A percentile compares a stretch with the other conserved stretches of the same genome.
Evolutionary conservation across 176 grass and related monocot genomes (phyloP).

Genomic region (Aegilops bicornis): DNA sequence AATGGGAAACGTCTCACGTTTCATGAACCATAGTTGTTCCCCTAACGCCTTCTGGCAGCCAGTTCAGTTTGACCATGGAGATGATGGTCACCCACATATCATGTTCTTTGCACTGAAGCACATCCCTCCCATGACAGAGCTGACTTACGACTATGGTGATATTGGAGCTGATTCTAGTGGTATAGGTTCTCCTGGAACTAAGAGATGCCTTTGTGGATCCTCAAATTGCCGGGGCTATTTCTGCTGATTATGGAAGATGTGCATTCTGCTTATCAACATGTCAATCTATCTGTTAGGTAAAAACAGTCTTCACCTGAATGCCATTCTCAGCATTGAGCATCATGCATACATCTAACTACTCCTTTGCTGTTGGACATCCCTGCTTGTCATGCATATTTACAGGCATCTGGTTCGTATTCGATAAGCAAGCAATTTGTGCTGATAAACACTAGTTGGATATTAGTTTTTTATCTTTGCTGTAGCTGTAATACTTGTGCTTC

Average conservation of each 20-base stretch:
- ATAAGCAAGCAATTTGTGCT: neutral
- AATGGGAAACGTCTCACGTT: conserved; percentile 72
- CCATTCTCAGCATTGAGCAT: neutral
- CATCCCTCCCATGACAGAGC: conserved; percentile 92
- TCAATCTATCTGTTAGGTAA: conserved; percentile 28
- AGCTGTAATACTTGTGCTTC: neutral
- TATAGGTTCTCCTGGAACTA: conserved; percentile 36
- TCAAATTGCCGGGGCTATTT: conserved; percentile 70
- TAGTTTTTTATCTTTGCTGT: neutral
- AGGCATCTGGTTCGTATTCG: neutral
- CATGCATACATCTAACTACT: neutral
- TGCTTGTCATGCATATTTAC: neutral
- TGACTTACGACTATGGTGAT: conserved; percentile 85
- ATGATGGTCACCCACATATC: conserved; percentile 66
- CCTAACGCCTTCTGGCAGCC: conserved; percentile 90
- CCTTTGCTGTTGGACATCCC: neutral
- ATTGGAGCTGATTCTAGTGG: conserved; percentile 35
- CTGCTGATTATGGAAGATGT: conserved; percentile 40
- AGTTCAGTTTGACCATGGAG: conserved; percentile 79
- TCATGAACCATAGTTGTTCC: conserved; percentile 91
- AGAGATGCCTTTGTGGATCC: conserved; percentile 76
- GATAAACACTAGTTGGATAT: neutral
- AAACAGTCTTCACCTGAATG: neutral
- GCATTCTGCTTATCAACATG: conserved; percentile 9
- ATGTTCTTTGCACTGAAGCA: conserved; percentile 98